phyloP scores from a whole-genome alignment of 495 filamentous ascomycete genomes.

The Aspergillus avenaceus region DNA sequence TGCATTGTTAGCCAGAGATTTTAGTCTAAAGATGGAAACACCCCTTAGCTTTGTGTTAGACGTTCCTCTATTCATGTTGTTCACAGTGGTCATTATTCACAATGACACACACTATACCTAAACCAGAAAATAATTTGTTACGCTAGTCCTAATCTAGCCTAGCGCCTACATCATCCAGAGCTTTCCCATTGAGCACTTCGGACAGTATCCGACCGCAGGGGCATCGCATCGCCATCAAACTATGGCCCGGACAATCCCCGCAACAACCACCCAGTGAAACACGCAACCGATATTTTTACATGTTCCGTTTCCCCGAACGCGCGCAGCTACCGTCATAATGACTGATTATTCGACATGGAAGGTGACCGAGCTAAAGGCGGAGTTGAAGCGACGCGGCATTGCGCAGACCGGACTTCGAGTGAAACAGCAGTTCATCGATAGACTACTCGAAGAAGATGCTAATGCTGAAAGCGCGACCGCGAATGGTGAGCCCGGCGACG shows the following conservation, averaged over 20 bases:
- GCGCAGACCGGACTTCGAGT: slow-evolving; percentile 47
- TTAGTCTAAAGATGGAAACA: too few relatives aligned
- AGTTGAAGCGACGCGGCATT: slow-evolving; percentile 48
- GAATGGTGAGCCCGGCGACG: slow-evolving; percentile 11
- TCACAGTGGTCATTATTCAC: neutral
- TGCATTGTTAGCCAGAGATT: too few relatives aligned
- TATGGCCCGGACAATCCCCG: slow-evolving; percentile 8
- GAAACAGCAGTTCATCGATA: slow-evolving; percentile 46
- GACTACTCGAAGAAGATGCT: slow-evolving; percentile 41
- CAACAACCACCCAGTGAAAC: slow-evolving; percentile 4
- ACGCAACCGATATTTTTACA: neutral
- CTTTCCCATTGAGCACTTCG: neutral
- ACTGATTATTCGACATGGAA: slow-evolving; percentile 50
- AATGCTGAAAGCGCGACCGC: slow-evolving; percentile 16
- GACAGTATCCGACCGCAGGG: slow-evolving; percentile 12
- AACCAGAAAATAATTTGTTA: neutral
- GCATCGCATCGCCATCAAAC: slow-evolving; percentile 26
- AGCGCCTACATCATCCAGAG: slow-evolving; percentile 24
- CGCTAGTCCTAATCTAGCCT: slow-evolving; percentile 12
- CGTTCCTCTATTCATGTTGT: too few relatives aligned
- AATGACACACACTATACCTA: neutral
- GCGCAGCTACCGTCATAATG: slow-evolving; percentile 27
- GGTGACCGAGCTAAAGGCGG: slow-evolving; percentile 50
- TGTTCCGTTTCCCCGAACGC: neutral
- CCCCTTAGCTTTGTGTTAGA: too few relatives aligned